Evolutionary conservation across 2,329 filamentous ascomycete genomes (phyloP).

Genomic region (Cladobotryum protrusum): DNA sequence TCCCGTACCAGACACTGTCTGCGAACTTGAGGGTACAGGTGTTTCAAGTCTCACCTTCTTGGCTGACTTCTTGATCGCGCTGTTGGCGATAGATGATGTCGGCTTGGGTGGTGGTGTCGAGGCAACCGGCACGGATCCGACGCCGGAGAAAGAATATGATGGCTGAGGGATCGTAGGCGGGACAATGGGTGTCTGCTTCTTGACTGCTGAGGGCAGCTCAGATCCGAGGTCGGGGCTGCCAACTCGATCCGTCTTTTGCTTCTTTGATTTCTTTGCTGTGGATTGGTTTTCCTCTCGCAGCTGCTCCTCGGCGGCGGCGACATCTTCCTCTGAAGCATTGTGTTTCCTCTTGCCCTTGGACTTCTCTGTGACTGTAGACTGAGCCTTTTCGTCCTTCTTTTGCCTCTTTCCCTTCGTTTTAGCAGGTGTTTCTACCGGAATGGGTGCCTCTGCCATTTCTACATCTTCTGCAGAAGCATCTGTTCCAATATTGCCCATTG

Average conservation of each 20-base stretch:
- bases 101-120: constrained; percentile 18
- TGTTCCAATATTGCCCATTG: constrained; percentile 30
- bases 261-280: constrained; percentile 36
- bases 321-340: constrained; percentile 32
- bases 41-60: constrained; percentile 10
- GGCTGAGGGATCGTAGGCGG: constrained; percentile 25
- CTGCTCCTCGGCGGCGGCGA: constrained; percentile 28
- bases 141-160: constrained; percentile 13
- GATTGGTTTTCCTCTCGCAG: constrained; percentile 28
- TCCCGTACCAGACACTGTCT: constrained; percentile 4
- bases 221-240: constrained; percentile 31
- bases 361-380: not conserved
- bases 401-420: constrained; percentile 30
- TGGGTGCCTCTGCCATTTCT: constrained; percentile 39
- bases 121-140: constrained; percentile 12
- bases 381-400: constrained; percentile 14
- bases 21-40: constrained; percentile 10
- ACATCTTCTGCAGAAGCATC: constrained; percentile 38
- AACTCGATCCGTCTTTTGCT: constrained; percentile 29
- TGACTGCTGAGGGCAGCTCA: constrained; percentile 18
- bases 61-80: constrained; percentile 18
- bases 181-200: constrained; percentile 28
- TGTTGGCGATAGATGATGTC: constrained; percentile 17
- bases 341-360: constrained; percentile 31
- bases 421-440: constrained; percentile 8